A percentile compares a stretch with the other conserved stretches of the same genome.
Conservation (phyloP, 2,329 filamentous ascomycete species). For the Colletotrichum sublineola region DNA sequence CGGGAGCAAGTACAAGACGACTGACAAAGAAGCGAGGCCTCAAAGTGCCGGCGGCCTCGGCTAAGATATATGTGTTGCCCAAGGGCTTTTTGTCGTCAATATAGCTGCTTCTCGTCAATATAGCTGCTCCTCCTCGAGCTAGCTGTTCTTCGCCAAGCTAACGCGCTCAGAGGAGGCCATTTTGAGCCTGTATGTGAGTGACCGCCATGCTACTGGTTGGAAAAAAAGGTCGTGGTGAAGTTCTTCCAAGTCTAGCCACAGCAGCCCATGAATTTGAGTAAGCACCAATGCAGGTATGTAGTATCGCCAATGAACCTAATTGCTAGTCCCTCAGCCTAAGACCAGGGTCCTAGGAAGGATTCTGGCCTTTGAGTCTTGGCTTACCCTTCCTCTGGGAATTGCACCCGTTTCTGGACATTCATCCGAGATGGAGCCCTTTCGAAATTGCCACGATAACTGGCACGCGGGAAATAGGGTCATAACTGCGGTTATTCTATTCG, state of each 20-base stretch:
- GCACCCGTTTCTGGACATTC: neutral
- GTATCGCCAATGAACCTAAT: neutral
- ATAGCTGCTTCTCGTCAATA: no score
- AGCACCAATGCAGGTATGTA: slow-evolving; percentile 26
- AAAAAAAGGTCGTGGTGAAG: neutral
- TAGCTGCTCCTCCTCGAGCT: no score
- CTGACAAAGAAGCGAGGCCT: neutral
- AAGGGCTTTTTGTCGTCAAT: neutral
- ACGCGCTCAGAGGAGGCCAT: neutral
- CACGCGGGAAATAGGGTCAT: no score
- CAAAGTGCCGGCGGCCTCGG: neutral
- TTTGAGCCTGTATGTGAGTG: neutral
- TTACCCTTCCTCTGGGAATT: neutral
- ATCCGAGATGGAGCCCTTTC: neutral
- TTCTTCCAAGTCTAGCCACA: neutral
- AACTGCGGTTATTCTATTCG: no score
- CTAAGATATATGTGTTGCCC: slow-evolving; percentile 3
- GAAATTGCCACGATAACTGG: neutral
- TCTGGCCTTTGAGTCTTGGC: neutral
- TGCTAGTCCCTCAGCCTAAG: neutral
- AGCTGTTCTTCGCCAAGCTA: neutral
- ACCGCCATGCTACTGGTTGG: neutral
- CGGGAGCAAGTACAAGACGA: neutral
- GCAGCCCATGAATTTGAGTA: neutral
- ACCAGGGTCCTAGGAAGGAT: neutral